Evolutionary conservation across 163 green algal species (phyloP), one percentile per base, ranked within the genome.

Genomic region (Chlorella variabilis): DNA sequence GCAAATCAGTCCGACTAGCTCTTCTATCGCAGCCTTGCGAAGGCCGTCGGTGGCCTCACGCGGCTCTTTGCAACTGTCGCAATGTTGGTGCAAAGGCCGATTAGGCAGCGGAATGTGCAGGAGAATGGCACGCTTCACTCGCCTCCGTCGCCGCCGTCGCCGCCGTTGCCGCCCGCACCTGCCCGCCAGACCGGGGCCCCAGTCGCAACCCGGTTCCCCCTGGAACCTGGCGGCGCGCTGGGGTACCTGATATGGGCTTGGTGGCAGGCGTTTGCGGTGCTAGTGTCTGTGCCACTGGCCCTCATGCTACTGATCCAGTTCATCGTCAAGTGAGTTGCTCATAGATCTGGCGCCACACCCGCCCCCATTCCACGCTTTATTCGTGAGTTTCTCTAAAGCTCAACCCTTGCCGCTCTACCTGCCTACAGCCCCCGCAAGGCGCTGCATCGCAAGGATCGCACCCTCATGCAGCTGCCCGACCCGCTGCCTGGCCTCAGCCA

Each of bases 261-360:
- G 21, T 74, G 31, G 56, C 56, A 78, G 41, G 39, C 15, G 4
- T 2, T 83, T 2, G 67, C 48, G 6, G 39, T 54, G 0, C 34
- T 75, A 1, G 27, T 76, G 36, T 45, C 27, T 11, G 8, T 56
- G 34, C 68, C 67, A 4, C 36, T 76, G 61, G 36, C 27, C 34
- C 25, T 75, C 15, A 42, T 42, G 27, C n/a, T 83, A 17, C 38
- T 83, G 1, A 2, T 65, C 2, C 38, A 76, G 61, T 17, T 83
- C 29, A 45, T 83, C 4, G 49, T 59, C 61, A 83, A 29, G 73
- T 70, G 56, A 42, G 41, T n/a, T n/a, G n/a, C n/a, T n/a, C n/a
- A n/a, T n/a, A n/a, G n/a, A n/a, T n/a, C n/a, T n/a, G n/a, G n/a
- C n/a, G n/a, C n/a, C 9, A 29, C 23, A 17, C 25, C 6, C 13